These are phyloP conservation scores for Myxozyma mucilagina DNA, from an alignment of 805 yeast species.

Conservation along the genomic window DNA sequence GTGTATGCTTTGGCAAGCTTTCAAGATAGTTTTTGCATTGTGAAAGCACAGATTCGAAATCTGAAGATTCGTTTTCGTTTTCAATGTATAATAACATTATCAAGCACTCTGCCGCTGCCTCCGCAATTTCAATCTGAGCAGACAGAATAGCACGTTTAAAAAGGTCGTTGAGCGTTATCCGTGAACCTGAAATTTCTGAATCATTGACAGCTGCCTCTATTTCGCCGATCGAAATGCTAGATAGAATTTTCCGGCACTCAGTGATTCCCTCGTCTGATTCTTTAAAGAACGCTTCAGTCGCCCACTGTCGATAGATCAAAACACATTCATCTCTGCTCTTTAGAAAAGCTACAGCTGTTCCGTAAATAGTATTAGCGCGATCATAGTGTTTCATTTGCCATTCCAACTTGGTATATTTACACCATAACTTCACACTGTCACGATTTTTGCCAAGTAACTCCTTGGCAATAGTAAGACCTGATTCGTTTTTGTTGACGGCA, in stretches of 20 bases:
- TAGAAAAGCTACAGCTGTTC: conserved; percentile 3
- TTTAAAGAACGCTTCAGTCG: neutral
- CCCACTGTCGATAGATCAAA: conserved; percentile 15
- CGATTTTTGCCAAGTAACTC: conserved; percentile 5
- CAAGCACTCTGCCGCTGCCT: conserved; percentile 12
- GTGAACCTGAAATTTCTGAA: neutral
- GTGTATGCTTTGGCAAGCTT: neutral
- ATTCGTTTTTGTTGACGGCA: neutral
- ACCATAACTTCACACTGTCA: conserved; percentile 16
- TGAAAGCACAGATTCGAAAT: neutral
- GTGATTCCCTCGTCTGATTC: neutral
- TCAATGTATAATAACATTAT: conserved; percentile 2
- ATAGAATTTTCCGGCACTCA: neutral
- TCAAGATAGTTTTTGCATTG: neutral
- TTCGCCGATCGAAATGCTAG: neutral
- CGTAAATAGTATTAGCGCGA: conserved; percentile 5
- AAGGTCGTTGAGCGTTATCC: neutral
- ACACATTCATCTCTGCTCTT: neutral
- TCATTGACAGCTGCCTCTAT: neutral
- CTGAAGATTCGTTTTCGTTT: neutral
- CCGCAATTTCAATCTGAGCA: conserved; percentile 4
- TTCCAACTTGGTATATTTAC: conserved; percentile 11
- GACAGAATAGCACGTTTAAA: neutral
- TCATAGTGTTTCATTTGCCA: conserved; percentile 9
- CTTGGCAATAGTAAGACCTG: conserved; percentile 3